Percentiles rank a stretch among this genome's conserved stretches.
These are phyloP conservation scores for Cenococcum geophilum DNA, from an alignment of 495 filamentous ascomycete genomes.

Conservation along the genomic window DNA sequence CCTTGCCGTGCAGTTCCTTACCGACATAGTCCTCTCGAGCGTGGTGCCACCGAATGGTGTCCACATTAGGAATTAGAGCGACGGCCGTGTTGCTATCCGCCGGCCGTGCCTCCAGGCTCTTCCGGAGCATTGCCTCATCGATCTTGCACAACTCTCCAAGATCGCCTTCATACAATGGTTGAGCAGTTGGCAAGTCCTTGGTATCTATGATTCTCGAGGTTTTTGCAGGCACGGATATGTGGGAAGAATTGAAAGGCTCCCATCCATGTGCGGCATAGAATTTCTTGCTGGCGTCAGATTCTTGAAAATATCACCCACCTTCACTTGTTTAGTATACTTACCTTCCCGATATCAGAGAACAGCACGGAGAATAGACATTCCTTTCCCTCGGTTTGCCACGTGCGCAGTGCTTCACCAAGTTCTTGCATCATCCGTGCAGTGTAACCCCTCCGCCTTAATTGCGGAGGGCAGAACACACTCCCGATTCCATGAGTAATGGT, in stretches of 20 bases:
- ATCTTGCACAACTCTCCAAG: conserved; percentile 50
- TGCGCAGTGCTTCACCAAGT: conserved; percentile 49
- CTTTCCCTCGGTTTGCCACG: conserved; percentile 43
- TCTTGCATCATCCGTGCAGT: conserved; percentile 64
- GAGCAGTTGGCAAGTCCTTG: conserved; percentile 35
- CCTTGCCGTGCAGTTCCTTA: conserved; percentile 46
- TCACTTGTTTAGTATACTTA: conserved; percentile 16
- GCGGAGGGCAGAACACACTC: conserved; percentile 74
- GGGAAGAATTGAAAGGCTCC: conserved; percentile 63
- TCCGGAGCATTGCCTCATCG: conserved; percentile 50
- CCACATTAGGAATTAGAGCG: conserved; percentile 66
- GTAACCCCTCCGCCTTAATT: conserved; percentile 70
- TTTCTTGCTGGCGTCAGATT: conserved; percentile 32
- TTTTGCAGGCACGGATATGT: conserved; percentile 56
- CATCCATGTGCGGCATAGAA: conserved; percentile 84
- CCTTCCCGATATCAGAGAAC: conserved; percentile 93
- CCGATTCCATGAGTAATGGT: conserved; percentile 73
- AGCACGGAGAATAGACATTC: conserved; percentile 61
- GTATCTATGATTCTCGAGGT: conserved; percentile 30
- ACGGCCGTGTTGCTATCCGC: conserved; percentile 44
- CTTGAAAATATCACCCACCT: neutral
- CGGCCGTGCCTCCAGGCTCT: conserved; percentile 32
- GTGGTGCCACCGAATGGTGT: conserved; percentile 78
- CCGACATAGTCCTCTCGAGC: conserved; percentile 78
- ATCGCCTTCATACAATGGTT: conserved; percentile 46